Base-by-base conservation (phyloP, 441 rosid genomes). In the Arabidopsis lyrata region DNA sequence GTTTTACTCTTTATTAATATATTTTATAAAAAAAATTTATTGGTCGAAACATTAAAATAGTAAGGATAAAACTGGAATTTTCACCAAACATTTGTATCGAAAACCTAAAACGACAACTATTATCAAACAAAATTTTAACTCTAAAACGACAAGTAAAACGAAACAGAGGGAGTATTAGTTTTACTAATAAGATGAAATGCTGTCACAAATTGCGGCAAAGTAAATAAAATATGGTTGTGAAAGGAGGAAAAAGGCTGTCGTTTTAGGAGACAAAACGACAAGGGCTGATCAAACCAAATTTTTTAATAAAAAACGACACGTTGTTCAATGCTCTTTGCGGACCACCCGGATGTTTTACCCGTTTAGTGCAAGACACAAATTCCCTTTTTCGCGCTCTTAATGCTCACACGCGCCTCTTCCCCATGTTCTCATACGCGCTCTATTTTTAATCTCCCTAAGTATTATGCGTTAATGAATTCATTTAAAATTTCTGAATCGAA, bases 251-350 rank as follows among this genome's bases (percentile, higher is more conserved):
- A 44, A 55, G 70, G 64, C 4, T 70, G 73, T 69, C 50, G 58
- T 56, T 74, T 72, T 55, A 70, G 64, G 77, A 60, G 77, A 74
- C 84, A 84, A 72, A 42, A 79, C 85, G 86, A 86, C 85, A 84
- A 53, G 63, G 56, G 47, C 80, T 86, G 86, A 55, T 59, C 8
- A 48, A 49, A 5, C 41, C 5, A 61, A 42, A 22, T 22, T 3
- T 41, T 31, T 5, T 18, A 38, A 45, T 34, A 8, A 12, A 52
- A 36, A 18, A 35, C 66, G 77, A 78, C 87, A 81, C 83, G 80
- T 57, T 68, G 79, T 63, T 76, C 78, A 75, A 83, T 85, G 75
- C 14, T 44, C 70, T 75, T 50, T 61, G 78, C 87, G 78, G 83
- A 78, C 77, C 70, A 80, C 82, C 77, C 74, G 72, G 72, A 73